Percentiles rank a stretch among this genome's conserved stretches.
Evolutionary conservation across 1,284 basidiomycete species (phyloP).

Genomic region (Pascua sp.): DNA sequence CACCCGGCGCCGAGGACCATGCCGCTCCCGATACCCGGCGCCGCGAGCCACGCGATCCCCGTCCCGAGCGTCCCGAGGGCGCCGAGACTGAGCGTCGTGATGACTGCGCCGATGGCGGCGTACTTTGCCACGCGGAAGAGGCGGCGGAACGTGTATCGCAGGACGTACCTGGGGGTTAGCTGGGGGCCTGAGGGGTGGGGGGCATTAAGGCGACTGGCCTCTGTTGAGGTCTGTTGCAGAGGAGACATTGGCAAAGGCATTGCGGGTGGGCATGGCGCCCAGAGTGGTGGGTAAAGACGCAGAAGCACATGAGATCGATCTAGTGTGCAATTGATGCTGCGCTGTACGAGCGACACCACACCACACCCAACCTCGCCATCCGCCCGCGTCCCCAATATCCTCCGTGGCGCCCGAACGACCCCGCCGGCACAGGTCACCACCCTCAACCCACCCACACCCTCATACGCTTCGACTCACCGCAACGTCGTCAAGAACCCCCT

Average conservation of each 20-base stretch:
- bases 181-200: background rate
- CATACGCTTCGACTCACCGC: no score
- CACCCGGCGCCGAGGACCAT: constrained; percentile 43
- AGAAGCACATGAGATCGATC: no score
- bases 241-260: background rate
- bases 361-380: no score
- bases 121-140: constrained; percentile 49
- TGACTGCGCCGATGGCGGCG: constrained; percentile 38
- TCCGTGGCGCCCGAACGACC: background rate
- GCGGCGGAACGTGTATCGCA: constrained; percentile 45
- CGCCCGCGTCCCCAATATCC: no score
- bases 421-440: background rate
- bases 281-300: background rate
- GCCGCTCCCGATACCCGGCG: constrained; percentile 37
- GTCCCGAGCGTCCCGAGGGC: constrained; percentile 42
- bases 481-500: constrained; percentile 43
- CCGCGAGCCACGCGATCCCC: constrained; percentile 46
- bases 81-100: constrained; percentile 40
- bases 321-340: no score
- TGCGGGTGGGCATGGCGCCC: background rate
- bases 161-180: constrained; percentile 38
- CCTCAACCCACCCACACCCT: no score
- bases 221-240: no score
- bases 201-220: no score
- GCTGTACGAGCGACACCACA: no score